phyloP scores from a whole-genome alignment of 2,329 filamentous ascomycete species.

The Pezizomycotina sp. region DNA sequence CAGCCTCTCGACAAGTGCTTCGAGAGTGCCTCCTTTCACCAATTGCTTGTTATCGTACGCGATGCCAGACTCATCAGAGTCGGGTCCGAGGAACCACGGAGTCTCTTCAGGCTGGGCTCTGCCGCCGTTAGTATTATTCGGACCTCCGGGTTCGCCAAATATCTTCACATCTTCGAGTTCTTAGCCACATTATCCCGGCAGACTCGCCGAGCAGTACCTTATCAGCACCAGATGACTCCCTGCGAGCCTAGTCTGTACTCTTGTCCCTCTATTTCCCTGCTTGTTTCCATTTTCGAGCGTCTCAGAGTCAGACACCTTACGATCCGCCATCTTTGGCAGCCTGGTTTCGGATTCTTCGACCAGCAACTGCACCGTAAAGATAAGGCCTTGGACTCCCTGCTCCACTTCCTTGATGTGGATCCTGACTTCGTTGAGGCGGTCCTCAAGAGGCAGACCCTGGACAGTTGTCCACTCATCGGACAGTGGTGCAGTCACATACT shows the following conservation, averaged over 20 bases:
- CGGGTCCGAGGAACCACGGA: conserved; percentile 63
- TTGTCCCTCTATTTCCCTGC: too few species aligned
- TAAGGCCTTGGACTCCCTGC: conserved; percentile 70
- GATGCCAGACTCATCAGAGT: conserved; percentile 71
- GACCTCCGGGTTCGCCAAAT: too few species aligned
- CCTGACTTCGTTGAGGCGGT: conserved; percentile 64
- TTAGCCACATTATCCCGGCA: too few species aligned
- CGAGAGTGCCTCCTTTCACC: conserved; percentile 75
- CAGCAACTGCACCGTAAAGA: conserved; percentile 71
- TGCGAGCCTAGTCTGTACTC: conserved; percentile 6
- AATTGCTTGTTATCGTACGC: conserved; percentile 73
- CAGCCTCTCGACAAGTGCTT: conserved; percentile 81
- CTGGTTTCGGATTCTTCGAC: conserved; percentile 39
- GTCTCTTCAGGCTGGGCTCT: conserved; percentile 60
- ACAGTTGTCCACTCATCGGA: conserved; percentile 91
- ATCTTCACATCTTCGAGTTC: too few species aligned
- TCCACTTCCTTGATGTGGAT: conserved; percentile 50
- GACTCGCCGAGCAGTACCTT: too few species aligned
- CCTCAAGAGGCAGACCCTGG: conserved; percentile 77
- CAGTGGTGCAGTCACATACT: conserved; percentile 77
- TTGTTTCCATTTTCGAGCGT: not conserved
- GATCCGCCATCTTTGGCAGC: conserved; percentile 18
- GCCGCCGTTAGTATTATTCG: too few species aligned
- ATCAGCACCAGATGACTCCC: not conserved
- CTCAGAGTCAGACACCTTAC: conserved; percentile 14